Evolutionary conservation across 768 basidiomycete genomes (phyloP).

Genomic region (Russula griseocarnosa): DNA sequence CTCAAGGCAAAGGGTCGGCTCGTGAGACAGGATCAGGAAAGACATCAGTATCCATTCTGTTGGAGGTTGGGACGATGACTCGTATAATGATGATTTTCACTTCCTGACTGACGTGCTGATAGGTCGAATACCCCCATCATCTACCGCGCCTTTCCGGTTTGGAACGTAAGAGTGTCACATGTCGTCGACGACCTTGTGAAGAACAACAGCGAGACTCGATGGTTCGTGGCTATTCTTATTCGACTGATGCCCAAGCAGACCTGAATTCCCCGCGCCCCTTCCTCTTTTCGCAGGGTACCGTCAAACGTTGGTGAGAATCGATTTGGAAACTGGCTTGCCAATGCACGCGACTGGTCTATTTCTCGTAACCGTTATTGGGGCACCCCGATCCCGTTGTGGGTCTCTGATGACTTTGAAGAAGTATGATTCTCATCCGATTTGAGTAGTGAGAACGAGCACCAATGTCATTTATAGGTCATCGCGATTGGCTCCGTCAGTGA

Average conservation of each 20-base stretch:
- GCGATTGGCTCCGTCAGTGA: slow-evolving; percentile 78
- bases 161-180: slow-evolving; percentile 90
- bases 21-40: slow-evolving; percentile 79
- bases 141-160: slow-evolving; percentile 91
- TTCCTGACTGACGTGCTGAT: neutral
- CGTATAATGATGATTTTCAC: slow-evolving; percentile 2
- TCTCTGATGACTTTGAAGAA: slow-evolving; percentile 88
- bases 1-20: slow-evolving; percentile 85
- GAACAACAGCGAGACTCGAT: slow-evolving; percentile 88
- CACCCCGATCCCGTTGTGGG: slow-evolving; percentile 96
- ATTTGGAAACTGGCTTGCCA: slow-evolving; percentile 96
- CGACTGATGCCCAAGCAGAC: neutral
- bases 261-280: neutral
- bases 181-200: slow-evolving; percentile 81
- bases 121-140: slow-evolving; percentile 95
- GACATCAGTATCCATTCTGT: slow-evolving; percentile 95
- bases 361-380: slow-evolving; percentile 99
- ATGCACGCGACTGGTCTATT: slow-evolving; percentile 99
- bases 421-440: slow-evolving; percentile 37
- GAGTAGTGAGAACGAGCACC: neutral
- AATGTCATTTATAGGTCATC: slow-evolving; percentile 5
- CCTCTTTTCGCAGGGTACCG: slow-evolving; percentile 66
- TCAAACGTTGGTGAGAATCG: slow-evolving; percentile 84
- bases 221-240: slow-evolving; percentile 44
- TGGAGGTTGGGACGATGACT: slow-evolving; percentile 65